Base-by-base conservation (phyloP, 805 yeast genomes). In the Yamadazyma insecticola region DNA sequence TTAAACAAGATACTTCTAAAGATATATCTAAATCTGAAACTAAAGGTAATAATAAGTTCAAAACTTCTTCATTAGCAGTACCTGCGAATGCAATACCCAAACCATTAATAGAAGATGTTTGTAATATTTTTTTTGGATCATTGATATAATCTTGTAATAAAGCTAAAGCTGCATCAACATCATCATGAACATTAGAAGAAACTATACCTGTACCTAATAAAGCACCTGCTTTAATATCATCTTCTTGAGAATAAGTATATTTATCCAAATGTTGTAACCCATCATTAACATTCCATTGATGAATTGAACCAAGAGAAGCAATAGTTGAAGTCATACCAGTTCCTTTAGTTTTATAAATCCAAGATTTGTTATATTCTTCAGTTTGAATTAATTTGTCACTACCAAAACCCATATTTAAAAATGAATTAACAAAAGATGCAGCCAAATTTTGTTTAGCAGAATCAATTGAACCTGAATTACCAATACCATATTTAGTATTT, bases 391-490 rank as follows among this genome's bases (percentile, higher is more conserved):
- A 64, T 52, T 85, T 86, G 55, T 90, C 97, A 30, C 76, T 72
- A 37, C 95, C 88, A 51, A 78, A 92, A 29, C 98, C 99, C 49
- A 89, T 75, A 57, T 92, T 92, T 43, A 88, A 72, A 54, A 89
- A 87, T 5, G 89, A 82, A 51, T 88, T 92, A 30, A 89, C 97
- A 56, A 92, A 90, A n/a, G 92, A 75, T 3, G 95, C 78, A 4
- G 97, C 97, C 48, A 92, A 70, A 52, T 88, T 92, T 59, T 90
- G 97, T 57, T 88, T 89, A 9, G 96, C 95, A 22, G 96, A 84
- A 55, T 90, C 97, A 36, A 65, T 62, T 2, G 68, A 57, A 5
- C 70, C 70, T 24, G 87, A 63, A 32, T 74, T 67, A 5, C 81
- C 74, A 18, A 74, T 61, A 5, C 81, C 79, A 33, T 73, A 71